Evolutionary conservation across 2,329 filamentous ascomycete genomes (phyloP).

Genomic region (Ophiostoma populinum): DNA sequence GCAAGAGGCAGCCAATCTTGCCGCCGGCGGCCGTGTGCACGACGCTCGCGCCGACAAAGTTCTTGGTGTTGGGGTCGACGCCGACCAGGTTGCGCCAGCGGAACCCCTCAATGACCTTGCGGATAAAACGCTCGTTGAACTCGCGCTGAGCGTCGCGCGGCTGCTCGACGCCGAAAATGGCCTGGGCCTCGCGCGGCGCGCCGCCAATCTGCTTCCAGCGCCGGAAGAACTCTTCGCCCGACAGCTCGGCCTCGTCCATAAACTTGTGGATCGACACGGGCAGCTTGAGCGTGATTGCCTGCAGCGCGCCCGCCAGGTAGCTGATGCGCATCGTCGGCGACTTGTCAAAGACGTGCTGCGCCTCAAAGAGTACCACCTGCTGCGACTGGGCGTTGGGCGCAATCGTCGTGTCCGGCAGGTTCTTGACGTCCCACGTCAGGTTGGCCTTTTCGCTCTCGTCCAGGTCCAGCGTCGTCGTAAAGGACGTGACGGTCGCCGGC

Average conservation of each 20-base stretch:
- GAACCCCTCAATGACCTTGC: constrained; percentile 63
- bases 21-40: constrained; percentile 66
- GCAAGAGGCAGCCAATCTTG: constrained; percentile 85
- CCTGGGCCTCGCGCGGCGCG: constrained; percentile 69
- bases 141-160: constrained; percentile 36
- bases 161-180: constrained; percentile 54
- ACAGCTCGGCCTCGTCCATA: constrained; percentile 80
- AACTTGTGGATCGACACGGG: constrained; percentile 87
- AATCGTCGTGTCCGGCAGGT: constrained; percentile 69
- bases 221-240: constrained; percentile 93
- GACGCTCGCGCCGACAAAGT: constrained; percentile 82
- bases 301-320: constrained; percentile 83
- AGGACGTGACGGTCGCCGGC: constrained; percentile 65
- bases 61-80: constrained; percentile 85
- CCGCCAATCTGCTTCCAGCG: constrained; percentile 97
- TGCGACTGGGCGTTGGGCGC: constrained; percentile 61
- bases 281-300: constrained; percentile 80
- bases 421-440: constrained; percentile 75
- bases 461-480: constrained; percentile 86
- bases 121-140: constrained; percentile 54
- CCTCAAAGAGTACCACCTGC: constrained; percentile 90
- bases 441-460: constrained; percentile 46
- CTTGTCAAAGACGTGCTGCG: constrained; percentile 62
- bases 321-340: constrained; percentile 85
- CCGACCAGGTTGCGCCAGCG: constrained; percentile 71